phyloP scores from a whole-genome alignment of 768 basidiomycete genomes.

The Podaxis carcinomalis region DNA sequence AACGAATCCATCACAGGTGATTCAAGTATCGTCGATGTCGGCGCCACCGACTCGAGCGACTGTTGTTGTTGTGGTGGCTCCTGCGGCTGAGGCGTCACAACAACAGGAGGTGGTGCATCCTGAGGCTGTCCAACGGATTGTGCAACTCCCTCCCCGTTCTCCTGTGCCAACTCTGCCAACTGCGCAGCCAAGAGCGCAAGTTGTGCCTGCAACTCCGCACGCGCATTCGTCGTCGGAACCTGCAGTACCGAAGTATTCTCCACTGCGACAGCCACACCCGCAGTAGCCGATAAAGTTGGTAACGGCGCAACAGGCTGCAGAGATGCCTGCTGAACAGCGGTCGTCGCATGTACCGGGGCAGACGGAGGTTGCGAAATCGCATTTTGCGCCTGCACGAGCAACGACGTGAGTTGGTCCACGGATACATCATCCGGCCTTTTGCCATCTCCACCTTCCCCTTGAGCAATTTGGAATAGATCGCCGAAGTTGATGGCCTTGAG shows the following conservation, averaged over 20 bases:
- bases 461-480: constrained; percentile 39
- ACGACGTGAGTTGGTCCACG: constrained; percentile 10
- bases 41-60: not conserved
- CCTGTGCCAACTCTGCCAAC: constrained; percentile 57
- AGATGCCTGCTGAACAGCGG: constrained; percentile 21
- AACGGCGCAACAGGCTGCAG: not conserved
- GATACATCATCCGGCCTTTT: constrained; percentile 7
- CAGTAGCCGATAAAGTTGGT: constrained; percentile 2
- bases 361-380: constrained; percentile 17
- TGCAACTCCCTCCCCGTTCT: constrained; percentile 20
- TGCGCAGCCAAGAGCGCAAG: constrained; percentile 71
- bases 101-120: constrained; percentile 1
- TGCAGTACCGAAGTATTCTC: not conserved
- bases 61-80: not conserved
- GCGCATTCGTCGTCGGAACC: constrained; percentile 25
- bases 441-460: constrained; percentile 22
- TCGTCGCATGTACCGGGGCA: not conserved
- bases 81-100: not conserved
- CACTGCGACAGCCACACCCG: constrained; percentile 4
- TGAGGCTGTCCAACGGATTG: not conserved
- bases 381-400: constrained; percentile 26
- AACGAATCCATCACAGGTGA: constrained; percentile 4
- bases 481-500: constrained; percentile 75
- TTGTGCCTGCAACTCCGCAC: constrained; percentile 71
- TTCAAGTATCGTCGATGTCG: not conserved